Conservation (phyloP, 768 basidiomycete genomes). For the Rhodotorula taiwanensis region DNA sequence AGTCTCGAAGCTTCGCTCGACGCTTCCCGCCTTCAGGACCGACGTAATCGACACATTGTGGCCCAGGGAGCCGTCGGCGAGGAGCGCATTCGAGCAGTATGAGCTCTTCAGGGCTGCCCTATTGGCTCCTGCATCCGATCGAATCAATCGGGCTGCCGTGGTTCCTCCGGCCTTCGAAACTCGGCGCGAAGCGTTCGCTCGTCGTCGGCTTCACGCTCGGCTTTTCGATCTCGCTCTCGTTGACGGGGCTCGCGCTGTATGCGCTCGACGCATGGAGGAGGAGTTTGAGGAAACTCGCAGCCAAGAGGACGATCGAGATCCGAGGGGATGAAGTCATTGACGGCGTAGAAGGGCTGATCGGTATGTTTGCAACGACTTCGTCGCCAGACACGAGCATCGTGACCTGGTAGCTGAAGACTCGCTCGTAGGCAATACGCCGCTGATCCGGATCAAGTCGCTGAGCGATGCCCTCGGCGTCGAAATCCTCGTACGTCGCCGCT, state of each 20-base stretch:
- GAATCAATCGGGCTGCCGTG: constrained; percentile 9
- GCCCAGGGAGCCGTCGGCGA: too few species aligned
- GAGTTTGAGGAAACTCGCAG: constrained; percentile 48
- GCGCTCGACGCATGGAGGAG: constrained; percentile 44
- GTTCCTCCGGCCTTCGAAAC: constrained; percentile 24
- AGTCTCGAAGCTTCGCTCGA: too few species aligned
- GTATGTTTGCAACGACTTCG: constrained; percentile 48
- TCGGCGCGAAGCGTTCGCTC: constrained; percentile 32
- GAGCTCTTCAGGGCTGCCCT: background rate
- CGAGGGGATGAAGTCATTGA: constrained; percentile 66
- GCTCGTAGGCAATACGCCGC: constrained; percentile 76
- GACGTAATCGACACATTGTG: too few species aligned
- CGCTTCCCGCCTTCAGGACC: too few species aligned
- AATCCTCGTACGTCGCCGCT: constrained; percentile 55
- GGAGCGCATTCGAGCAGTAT: background rate
- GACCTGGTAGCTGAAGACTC: background rate
- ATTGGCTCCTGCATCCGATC: constrained; percentile 1
- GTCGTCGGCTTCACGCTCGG: constrained; percentile 60
- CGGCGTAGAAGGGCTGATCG: constrained; percentile 75
- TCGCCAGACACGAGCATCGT: background rate
- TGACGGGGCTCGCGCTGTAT: constrained; percentile 58
- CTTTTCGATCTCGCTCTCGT: constrained; percentile 66
- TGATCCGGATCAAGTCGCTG: constrained; percentile 82
- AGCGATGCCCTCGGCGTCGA: constrained; percentile 87
- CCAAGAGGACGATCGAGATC: constrained; percentile 41